A percentile compares a stretch with the other conserved stretches of the same genome.
Evolutionary conservation across 2,329 filamentous ascomycete species (phyloP).

Genomic region (Phialophora tarda): DNA sequence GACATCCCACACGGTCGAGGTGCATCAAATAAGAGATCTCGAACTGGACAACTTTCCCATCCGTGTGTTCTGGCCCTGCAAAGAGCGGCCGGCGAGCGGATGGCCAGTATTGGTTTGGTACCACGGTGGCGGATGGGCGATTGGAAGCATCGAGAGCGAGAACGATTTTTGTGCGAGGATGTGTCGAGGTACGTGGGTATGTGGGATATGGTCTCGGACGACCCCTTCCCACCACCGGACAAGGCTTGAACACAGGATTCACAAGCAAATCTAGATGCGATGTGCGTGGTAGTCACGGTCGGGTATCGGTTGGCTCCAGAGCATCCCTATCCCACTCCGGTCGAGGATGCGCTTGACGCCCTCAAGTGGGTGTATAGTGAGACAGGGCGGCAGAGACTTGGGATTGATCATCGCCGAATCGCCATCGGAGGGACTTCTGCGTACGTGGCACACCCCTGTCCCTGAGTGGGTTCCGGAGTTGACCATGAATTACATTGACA

Average conservation of each 20-base stretch:
- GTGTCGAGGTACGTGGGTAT: slow-evolving; percentile 47
- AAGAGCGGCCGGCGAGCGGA: slow-evolving; percentile 51
- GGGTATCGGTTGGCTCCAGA: slow-evolving; percentile 65
- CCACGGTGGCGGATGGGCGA: slow-evolving; percentile 64
- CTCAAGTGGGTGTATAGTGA: slow-evolving; percentile 53
- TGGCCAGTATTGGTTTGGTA: slow-evolving; percentile 64
- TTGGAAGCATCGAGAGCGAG: slow-evolving; percentile 63
- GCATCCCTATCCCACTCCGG: slow-evolving; percentile 61
- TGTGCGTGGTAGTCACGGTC: slow-evolving; percentile 60
- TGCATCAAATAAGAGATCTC: slow-evolving; percentile 55
- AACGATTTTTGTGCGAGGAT: slow-evolving; percentile 62
- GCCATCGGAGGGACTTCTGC: slow-evolving; percentile 59
- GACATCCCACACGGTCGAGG: slow-evolving; percentile 45
- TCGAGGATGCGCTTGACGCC: slow-evolving; percentile 62
- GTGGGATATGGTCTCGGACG: slow-evolving; percentile 2
- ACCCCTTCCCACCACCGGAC: too few relatives aligned
- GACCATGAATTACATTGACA: not conserved
- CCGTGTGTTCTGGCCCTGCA: slow-evolving; percentile 55
- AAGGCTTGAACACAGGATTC: not conserved
- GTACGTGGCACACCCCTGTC: not conserved
- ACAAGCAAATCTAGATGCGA: slow-evolving; percentile 40
- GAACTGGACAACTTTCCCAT: slow-evolving; percentile 45
- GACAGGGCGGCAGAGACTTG: slow-evolving; percentile 48
- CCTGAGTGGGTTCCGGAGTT: not conserved
- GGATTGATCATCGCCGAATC: slow-evolving; percentile 51